Conservation (phyloP, 257 asterid species). For the Solanum bulbocastanum region DNA sequence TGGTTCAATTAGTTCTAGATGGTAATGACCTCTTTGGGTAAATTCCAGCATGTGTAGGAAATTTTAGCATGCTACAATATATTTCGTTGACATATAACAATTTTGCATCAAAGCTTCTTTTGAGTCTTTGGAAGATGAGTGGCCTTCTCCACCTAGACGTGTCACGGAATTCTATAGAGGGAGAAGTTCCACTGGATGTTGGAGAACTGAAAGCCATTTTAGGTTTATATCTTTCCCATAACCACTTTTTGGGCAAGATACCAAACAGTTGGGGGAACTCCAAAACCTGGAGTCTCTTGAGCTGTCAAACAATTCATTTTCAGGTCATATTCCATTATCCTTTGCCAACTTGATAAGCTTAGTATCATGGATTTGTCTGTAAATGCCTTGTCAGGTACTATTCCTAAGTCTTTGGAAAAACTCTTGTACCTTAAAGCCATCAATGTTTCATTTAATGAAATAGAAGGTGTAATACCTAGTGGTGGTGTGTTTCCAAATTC, state of each 20-base stretch:
- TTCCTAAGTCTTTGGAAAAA: background rate
- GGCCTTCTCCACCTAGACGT: background rate
- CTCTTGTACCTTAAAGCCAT: background rate
- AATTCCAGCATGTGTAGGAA: background rate
- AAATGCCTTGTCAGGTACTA: background rate
- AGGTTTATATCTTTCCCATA: rapidly evolving
- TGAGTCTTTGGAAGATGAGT: background rate
- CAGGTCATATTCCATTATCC: background rate
- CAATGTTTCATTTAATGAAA: background rate
- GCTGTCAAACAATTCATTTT: background rate
- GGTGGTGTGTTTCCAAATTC: background rate
- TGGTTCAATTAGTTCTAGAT: background rate
- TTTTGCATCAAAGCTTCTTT: background rate
- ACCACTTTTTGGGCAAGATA: background rate
- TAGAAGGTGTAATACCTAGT: background rate
- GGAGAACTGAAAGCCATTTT: background rate
- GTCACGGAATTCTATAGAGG: background rate
- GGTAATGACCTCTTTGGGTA: background rate
- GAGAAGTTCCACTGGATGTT: background rate
- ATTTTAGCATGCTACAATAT: background rate
- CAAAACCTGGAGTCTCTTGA: background rate
- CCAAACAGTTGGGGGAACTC: background rate
- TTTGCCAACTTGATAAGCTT: background rate
- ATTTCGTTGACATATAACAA: background rate
- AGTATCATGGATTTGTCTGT: background rate